Percentiles rank a stretch among this genome's conserved stretches.
Conservation (phyloP, 148 eudicot species). For the Oxyria digyna region DNA sequence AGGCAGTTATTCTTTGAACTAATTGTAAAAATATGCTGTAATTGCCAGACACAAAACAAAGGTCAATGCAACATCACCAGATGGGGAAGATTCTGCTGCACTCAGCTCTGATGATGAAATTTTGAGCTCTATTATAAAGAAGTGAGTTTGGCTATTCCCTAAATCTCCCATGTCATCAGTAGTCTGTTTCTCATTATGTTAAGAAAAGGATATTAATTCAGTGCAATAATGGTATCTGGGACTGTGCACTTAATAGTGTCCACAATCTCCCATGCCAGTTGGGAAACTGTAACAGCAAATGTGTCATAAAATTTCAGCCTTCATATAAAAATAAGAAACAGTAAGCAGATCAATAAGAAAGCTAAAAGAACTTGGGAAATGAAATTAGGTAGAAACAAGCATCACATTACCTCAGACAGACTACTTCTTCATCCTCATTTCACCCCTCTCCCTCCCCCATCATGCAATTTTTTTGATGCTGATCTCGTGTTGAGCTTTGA, state of each 20-base stretch:
- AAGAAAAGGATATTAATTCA: neutral
- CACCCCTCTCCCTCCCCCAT: neutral
- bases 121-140: conserved; percentile 39
- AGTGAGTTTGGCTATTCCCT: conserved; percentile 29
- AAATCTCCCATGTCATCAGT: conserved; percentile 2
- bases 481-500: neutral
- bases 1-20: neutral
- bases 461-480: neutral
- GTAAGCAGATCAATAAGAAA: neutral
- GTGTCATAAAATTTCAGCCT: no score
- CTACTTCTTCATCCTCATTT: no score
- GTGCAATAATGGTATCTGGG: neutral
- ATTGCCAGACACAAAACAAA: neutral
- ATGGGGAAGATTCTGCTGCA: conserved; percentile 15
- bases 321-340: neutral
- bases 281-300: no score
- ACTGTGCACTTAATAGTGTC: neutral
- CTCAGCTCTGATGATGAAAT: conserved; percentile 49
- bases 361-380: neutral
- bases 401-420: no score
- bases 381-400: neutral
- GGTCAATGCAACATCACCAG: conserved; percentile 6
- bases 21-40: neutral
- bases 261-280: no score
- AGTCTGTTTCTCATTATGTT: neutral